A percentile compares a stretch with the other conserved stretches of the same genome.
Conservation (phyloP, 805 yeast genomes). For the Candida maltosa region DNA sequence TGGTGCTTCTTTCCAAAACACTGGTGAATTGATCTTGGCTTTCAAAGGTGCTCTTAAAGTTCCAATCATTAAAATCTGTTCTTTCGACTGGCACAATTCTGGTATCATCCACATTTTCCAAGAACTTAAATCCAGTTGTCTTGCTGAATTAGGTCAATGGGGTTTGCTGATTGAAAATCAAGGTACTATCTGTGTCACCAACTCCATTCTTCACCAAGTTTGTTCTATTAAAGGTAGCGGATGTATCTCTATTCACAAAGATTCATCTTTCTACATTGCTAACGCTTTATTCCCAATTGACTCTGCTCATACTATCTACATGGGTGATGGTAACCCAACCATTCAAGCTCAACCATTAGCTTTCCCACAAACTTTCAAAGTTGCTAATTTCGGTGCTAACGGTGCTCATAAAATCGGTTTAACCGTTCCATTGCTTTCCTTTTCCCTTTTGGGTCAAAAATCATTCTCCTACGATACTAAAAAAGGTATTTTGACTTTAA, state of each 20-base stretch:
- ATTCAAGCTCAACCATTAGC: constrained; percentile 6
- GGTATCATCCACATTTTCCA: constrained; percentile 18
- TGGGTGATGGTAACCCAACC: constrained; percentile 11
- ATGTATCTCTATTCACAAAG: constrained; percentile 18
- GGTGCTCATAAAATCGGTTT: constrained; percentile 13
- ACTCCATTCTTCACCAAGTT: constrained; percentile 17
- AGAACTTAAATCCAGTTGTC: constrained; percentile 11
- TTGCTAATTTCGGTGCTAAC: constrained; percentile 17
- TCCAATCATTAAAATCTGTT: too few species aligned
- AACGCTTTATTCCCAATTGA: constrained; percentile 7
- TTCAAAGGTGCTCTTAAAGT: constrained; percentile 16
- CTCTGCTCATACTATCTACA: constrained; percentile 12
- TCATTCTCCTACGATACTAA: not conserved
- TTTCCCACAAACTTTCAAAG: constrained; percentile 8
- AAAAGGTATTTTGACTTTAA: constrained; percentile 2
- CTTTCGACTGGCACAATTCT: constrained; percentile 11
- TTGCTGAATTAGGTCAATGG: constrained; percentile 8
- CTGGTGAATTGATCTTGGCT: constrained; percentile 22
- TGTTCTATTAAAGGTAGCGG: constrained; percentile 22
- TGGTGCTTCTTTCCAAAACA: constrained; percentile 16
- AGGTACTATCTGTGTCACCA: constrained; percentile 25
- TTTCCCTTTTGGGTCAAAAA: not conserved
- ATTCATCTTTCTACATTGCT: constrained; percentile 9
- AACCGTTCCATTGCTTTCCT: constrained; percentile 1
- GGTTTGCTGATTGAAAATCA: constrained; percentile 10